Percentiles rank a stretch among this genome's conserved stretches.
Evolutionary conservation across 2,329 filamentous ascomycete genomes (phyloP).

Genomic region (Leptographium radiaticola): DNA sequence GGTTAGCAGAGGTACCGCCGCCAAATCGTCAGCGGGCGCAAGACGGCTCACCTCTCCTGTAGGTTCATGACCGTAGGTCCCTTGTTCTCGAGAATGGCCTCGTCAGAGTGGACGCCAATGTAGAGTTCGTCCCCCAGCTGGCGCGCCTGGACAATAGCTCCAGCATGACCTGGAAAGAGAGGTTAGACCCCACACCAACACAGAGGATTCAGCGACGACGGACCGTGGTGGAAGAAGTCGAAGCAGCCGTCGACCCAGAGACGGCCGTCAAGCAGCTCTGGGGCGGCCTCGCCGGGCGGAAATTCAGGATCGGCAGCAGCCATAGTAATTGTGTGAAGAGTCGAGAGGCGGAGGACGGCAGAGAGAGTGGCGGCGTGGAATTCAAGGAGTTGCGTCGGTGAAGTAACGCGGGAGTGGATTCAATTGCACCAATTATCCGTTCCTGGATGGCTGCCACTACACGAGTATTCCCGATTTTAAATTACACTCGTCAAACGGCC

Average conservation of each 20-base stretch:
- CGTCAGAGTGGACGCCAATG: constrained; percentile 90
- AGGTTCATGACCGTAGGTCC: constrained; percentile 95
- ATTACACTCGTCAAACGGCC: not conserved
- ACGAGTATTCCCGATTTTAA: not conserved
- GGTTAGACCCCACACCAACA: not conserved
- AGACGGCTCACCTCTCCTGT: constrained; percentile 54
- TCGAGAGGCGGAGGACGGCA: not conserved
- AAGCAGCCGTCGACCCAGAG: constrained; percentile 99
- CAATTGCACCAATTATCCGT: not conserved
- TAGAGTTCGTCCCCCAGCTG: constrained; percentile 80
- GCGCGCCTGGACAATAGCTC: constrained; percentile 90
- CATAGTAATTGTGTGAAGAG: constrained; percentile 1
- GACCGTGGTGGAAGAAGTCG: constrained; percentile 96
- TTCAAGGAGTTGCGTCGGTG: not conserved
- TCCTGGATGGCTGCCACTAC: not conserved
- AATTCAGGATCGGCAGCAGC: constrained; percentile 6
- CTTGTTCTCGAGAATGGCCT: constrained; percentile 92
- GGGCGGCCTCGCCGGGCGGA: constrained; percentile 34
- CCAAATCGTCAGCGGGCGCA: too few species aligned
- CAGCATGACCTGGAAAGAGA: constrained; percentile 61
- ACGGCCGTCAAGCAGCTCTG: constrained; percentile 50
- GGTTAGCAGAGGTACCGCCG: not conserved
- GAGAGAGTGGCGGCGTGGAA: not conserved
- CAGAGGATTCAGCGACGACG: constrained; percentile 9
- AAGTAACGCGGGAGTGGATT: not conserved